Conservation (phyloP, 805 yeast genomes). For the Clavispora phyllophila region DNA sequence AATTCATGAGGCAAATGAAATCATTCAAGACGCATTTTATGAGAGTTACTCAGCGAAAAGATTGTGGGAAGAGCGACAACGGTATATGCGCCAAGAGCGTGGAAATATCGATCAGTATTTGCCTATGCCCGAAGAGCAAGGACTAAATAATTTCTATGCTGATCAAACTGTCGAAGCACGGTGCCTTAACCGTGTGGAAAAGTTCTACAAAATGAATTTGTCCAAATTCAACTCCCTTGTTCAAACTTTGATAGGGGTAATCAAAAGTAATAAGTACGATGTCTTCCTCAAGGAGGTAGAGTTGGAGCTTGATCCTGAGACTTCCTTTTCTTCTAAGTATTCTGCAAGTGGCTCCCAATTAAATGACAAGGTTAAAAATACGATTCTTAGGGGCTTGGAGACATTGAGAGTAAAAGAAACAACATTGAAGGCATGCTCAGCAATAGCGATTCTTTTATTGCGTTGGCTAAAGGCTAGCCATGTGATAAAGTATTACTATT, state of each 20-base stretch:
- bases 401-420: slow-evolving; percentile 57
- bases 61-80: slow-evolving; percentile 64
- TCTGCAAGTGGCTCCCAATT: slow-evolving; percentile 3
- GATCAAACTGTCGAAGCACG: slow-evolving; percentile 29
- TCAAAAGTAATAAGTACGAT: slow-evolving; percentile 48
- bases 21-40: slow-evolving; percentile 56
- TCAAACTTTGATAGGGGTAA: slow-evolving; percentile 56
- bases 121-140: slow-evolving; percentile 6
- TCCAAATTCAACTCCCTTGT: slow-evolving; percentile 59
- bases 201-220: slow-evolving; percentile 49
- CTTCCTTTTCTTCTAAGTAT: slow-evolving; percentile 20
- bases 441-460: slow-evolving; percentile 47
- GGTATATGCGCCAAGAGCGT: slow-evolving; percentile 68
- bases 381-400: slow-evolving; percentile 45
- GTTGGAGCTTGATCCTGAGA: slow-evolving; percentile 29
- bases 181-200: slow-evolving; percentile 53
- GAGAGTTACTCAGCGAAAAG: slow-evolving; percentile 68
- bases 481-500: slow-evolving; percentile 70
- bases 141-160: slow-evolving; percentile 22
- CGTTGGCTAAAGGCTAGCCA: slow-evolving; percentile 81
- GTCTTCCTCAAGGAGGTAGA: slow-evolving; percentile 32
- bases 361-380: slow-evolving; percentile 7
- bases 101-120: slow-evolving; percentile 36
- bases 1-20: slow-evolving; percentile 70
- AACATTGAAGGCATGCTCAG: slow-evolving; percentile 53